These are phyloP conservation scores for Euphrasia confusa DNA, from an alignment of 257 asterid genomes.

Conservation along the genomic window DNA sequence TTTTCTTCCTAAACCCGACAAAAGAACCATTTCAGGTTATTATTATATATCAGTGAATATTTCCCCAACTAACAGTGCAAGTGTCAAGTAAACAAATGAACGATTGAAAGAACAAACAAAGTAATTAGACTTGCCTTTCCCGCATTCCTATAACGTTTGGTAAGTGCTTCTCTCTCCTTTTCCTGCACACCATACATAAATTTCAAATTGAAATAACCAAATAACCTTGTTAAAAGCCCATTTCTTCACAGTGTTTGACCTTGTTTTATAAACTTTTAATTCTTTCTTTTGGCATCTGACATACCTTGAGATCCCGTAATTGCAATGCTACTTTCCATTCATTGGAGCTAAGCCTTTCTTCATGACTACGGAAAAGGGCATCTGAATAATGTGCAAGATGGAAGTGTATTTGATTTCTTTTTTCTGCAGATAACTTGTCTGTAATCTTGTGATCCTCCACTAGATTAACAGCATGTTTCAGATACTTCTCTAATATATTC, in stretches of 20 bases:
- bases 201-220: conserved; percentile 20
- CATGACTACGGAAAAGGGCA: conserved; percentile 91
- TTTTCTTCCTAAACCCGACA: conserved; percentile 67
- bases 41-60: conserved; percentile 4
- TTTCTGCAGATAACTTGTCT: conserved; percentile 51
- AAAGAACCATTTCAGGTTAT: conserved; percentile 27
- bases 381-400: conserved; percentile 98
- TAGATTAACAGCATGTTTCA: conserved; percentile 80
- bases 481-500: conserved; percentile 86
- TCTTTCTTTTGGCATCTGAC: conserved; percentile 3
- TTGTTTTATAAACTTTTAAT: conserved; percentile 18
- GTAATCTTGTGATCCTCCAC: conserved; percentile 59
- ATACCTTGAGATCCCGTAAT: conserved; percentile 78
- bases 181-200: conserved; percentile 44
- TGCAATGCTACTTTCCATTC: conserved; percentile 97
- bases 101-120: conserved; percentile 16
- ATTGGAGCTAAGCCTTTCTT: conserved; percentile 83
- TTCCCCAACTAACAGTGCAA: conserved; percentile 16
- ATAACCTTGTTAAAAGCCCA: conserved; percentile 1
- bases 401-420: conserved; percentile 90
- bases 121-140: conserved; percentile 51
- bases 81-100: conserved; percentile 15
- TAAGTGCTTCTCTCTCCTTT: conserved; percentile 82
- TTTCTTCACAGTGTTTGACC: conserved; percentile 21
- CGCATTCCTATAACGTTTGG: conserved; percentile 64